Evolutionary conservation across 306 rosid genomes (phyloP).

Genomic region (Dalbergia oliveri): DNA sequence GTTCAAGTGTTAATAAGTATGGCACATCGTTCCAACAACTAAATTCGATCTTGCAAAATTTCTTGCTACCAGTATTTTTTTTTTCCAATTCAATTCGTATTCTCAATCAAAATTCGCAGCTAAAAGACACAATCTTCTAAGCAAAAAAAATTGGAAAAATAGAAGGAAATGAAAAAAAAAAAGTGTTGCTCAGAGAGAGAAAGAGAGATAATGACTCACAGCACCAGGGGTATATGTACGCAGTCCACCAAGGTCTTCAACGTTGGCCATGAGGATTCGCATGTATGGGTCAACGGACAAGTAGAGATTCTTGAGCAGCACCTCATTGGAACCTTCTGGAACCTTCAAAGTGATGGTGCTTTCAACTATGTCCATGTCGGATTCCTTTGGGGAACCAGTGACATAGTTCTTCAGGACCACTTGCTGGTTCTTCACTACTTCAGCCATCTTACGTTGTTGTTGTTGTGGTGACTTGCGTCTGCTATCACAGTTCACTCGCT

Average conservation of each 20-base stretch:
- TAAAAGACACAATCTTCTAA: neutral
- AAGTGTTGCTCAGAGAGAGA: neutral
- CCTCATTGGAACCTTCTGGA: slow-evolving; percentile 48
- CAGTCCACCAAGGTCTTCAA: neutral
- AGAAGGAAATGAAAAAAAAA: neutral
- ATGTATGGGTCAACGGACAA: slow-evolving; percentile 68
- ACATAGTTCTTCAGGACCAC: slow-evolving; percentile 50
- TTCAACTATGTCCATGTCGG: slow-evolving; percentile 42
- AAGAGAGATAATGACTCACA: slow-evolving; percentile 19
- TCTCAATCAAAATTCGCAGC: neutral
- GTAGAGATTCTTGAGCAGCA: slow-evolving; percentile 66
- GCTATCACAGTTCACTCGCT: neutral
- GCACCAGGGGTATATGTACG: slow-evolving; percentile 11
- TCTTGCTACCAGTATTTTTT: too few relatives aligned
- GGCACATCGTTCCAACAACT: too few relatives aligned
- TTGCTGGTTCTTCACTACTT: slow-evolving; percentile 58
- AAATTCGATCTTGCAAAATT: too few relatives aligned
- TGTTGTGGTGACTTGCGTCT: neutral
- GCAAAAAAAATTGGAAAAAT: neutral
- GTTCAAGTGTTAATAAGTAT: too few relatives aligned
- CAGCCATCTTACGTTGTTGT: neutral
- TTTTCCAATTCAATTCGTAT: neutral
- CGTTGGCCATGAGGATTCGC: slow-evolving; percentile 43
- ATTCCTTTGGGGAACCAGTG: slow-evolving; percentile 48
- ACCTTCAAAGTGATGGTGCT: slow-evolving; percentile 38